Evolutionary conservation across 2,329 filamentous ascomycete species (phyloP).

Genomic region (Pestalotiopsis sp.): DNA sequence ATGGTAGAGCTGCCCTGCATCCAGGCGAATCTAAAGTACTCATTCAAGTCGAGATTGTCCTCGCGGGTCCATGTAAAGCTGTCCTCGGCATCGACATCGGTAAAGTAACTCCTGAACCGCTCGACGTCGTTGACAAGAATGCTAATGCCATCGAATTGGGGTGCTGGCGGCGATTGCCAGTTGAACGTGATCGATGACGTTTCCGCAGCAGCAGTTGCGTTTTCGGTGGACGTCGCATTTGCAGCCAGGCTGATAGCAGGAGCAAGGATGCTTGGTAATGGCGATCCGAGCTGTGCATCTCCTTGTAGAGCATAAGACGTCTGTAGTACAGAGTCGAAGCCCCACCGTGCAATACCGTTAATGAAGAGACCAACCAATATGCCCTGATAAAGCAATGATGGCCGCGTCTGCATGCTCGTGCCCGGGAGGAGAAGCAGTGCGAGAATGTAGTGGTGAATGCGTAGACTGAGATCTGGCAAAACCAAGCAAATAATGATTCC

Average conservation of each 20-base stretch:
- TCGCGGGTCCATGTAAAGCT: constrained; percentile 62
- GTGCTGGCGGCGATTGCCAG: constrained; percentile 48
- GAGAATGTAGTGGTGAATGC: constrained; percentile 91
- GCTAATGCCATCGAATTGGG: constrained; percentile 71
- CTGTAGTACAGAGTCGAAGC: constrained; percentile 85
- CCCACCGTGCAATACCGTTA: constrained; percentile 92
- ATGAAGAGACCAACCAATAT: constrained; percentile 88
- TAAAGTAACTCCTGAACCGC: constrained; percentile 71
- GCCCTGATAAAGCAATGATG: constrained; percentile 84
- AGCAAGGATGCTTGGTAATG: constrained; percentile 54
- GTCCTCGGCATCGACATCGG: constrained; percentile 47
- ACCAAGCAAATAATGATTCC: constrained; percentile 70
- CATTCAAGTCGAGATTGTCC: constrained; percentile 45
- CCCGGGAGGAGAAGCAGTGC: constrained; percentile 84
- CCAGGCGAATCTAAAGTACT: constrained; percentile 79
- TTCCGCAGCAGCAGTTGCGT: constrained; percentile 15
- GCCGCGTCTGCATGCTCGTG: constrained; percentile 84
- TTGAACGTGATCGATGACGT: constrained; percentile 67
- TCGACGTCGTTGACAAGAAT: constrained; percentile 86
- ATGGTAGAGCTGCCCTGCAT: constrained; percentile 63
- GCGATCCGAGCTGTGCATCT: constrained; percentile 63
- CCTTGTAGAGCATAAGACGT: constrained; percentile 72
- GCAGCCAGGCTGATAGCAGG: constrained; percentile 47
- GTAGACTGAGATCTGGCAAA: constrained; percentile 75
- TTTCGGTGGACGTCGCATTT: constrained; percentile 13